Conservation (phyloP, 2,329 filamentous ascomycete species). For the Penicillium sp. region DNA sequence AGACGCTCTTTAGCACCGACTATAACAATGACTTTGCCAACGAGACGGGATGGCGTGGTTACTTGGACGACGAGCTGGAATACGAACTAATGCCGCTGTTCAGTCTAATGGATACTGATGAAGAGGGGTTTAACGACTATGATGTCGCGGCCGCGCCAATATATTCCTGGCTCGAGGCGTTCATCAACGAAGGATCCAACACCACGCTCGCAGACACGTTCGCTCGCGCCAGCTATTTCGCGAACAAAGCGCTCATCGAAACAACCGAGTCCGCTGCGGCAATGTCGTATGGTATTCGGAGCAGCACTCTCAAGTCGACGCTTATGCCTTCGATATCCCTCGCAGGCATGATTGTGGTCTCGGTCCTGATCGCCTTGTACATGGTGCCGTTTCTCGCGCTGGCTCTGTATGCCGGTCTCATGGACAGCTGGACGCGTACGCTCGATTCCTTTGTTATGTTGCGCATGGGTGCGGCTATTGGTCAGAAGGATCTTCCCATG, state of each 20-base stretch:
- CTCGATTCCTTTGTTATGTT: slow-evolving; percentile 7
- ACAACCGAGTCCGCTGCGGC: no score
- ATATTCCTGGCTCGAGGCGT: background rate
- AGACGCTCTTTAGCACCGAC: background rate
- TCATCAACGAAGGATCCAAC: background rate
- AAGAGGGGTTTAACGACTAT: background rate
- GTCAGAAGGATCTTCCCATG: slow-evolving; percentile 4
- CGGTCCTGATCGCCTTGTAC: background rate
- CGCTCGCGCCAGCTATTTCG: background rate
- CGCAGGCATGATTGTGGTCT: background rate
- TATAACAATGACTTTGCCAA: background rate
- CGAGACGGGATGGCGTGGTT: background rate
- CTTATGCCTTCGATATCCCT: background rate
- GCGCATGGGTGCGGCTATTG: slow-evolving; percentile 7
- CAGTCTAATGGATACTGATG: background rate
- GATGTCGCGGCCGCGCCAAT: background rate
- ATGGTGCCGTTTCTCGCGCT: background rate
- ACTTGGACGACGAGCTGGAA: background rate
- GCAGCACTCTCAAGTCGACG: background rate
- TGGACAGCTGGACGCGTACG: background rate
- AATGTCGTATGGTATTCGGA: background rate
- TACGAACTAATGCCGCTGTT: background rate
- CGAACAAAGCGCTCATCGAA: background rate
- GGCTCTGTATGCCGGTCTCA: background rate
- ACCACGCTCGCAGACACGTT: background rate